Conservation (phyloP, 129 eudicot species). For the Tanacetum coccineum region DNA sequence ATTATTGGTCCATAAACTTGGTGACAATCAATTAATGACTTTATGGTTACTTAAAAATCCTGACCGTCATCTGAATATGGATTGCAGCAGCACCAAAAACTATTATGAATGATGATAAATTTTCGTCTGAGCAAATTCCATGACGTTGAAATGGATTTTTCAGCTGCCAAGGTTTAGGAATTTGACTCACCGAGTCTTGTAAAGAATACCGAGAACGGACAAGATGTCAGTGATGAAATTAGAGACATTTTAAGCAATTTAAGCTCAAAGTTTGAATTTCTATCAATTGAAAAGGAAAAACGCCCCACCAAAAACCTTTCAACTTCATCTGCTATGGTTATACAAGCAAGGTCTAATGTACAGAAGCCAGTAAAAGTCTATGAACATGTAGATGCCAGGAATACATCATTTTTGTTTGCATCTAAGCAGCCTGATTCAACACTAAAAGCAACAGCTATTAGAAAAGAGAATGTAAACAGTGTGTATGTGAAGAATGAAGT, state of each 20-base stretch:
- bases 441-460: conserved; percentile 18
- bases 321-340: conserved; percentile 27
- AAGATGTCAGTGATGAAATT: conserved; percentile 57
- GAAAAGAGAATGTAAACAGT: conserved; percentile 17
- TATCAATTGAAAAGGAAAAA: conserved; percentile 71
- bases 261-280: conserved; percentile 60
- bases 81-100: no score
- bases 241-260: conserved; percentile 72
- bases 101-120: no score
- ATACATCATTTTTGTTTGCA: conserved; percentile 23
- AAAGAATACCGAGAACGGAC: no score
- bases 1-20: no score
- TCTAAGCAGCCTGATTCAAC: conserved; percentile 26
- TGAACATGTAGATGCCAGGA: conserved; percentile 20
- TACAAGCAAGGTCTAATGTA: conserved; percentile 22
- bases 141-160: no score
- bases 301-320: conserved; percentile 28
- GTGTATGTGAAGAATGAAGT: conserved; percentile 21
- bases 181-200: no score
- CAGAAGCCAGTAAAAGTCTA: conserved; percentile 24
- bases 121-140: no score
- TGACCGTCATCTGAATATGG: no score
- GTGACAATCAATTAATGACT: no score
- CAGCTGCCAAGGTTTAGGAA: no score
- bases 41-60: no score